Conservation (phyloP, 106 monocot genomes). For the Alisma plantagoaquatica region DNA sequence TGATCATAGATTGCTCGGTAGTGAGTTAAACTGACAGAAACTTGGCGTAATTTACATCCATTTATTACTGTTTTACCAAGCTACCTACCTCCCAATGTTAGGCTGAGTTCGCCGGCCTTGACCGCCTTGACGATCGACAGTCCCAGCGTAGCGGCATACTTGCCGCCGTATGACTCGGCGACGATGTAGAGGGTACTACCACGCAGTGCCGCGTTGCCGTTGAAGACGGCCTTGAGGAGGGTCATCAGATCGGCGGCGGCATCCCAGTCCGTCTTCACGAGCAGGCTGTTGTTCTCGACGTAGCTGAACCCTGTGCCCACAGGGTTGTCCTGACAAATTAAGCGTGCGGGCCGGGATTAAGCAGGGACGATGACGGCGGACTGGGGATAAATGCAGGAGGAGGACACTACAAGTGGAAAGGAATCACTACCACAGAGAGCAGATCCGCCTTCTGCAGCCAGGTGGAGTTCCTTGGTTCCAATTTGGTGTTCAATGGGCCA, state of each 20-base stretch:
- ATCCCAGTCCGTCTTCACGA: conserved; percentile 61
- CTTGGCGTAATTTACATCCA: no score
- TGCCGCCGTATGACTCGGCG: conserved; percentile 91
- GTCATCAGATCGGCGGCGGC: conserved; percentile 62
- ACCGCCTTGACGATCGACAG: conserved; percentile 53
- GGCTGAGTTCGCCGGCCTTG: conserved; percentile 39
- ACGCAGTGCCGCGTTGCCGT: background rate
- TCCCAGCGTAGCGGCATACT: conserved; percentile 59
- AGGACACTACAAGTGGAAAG: no score
- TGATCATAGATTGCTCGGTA: no score
- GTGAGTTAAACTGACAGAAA: no score
- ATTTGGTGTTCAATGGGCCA: conserved; percentile 63
- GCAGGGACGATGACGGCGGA: no score
- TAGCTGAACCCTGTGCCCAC: conserved; percentile 90
- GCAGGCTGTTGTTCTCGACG: conserved; percentile 38
- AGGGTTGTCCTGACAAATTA: conserved; percentile 96
- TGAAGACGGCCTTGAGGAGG: conserved; percentile 26
- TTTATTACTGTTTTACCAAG: no score
- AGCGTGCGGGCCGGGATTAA: no score
- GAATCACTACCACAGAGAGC: conserved; percentile 84
- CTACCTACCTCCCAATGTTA: conserved; percentile 56
- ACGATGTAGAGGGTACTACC: conserved; percentile 25
- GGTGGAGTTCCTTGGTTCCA: conserved; percentile 73
- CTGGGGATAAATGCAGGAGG: no score
- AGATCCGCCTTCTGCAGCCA: conserved; percentile 89